These are phyloP conservation scores for Mortierella sp. DNA, from an alignment of 371 early-diverging fungal species.

Conservation along the genomic window DNA sequence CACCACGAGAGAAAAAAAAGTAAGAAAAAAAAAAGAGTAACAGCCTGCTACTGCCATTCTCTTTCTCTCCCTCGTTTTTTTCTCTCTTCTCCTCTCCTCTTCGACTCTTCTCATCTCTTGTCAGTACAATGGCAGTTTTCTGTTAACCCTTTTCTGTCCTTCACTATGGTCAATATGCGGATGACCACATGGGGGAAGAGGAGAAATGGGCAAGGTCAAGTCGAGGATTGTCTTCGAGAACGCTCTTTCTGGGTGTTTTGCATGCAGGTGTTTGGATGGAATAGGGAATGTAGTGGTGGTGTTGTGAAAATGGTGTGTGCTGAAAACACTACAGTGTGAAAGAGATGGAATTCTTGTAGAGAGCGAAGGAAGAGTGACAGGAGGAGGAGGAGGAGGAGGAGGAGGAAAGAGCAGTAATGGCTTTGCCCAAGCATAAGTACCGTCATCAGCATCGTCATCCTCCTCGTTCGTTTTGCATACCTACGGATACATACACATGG, in stretches of 20 bases:
- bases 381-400: background rate
- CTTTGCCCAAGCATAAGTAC: background rate
- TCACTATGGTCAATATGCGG: background rate
- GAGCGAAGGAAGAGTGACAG: background rate
- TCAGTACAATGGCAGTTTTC: background rate
- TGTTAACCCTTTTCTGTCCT: background rate
- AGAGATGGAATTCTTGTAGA: background rate
- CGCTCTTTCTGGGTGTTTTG: background rate
- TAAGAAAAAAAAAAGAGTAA: background rate
- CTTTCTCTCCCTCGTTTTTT: conserved; percentile 5
- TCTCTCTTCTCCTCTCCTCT: background rate
- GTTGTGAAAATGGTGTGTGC: background rate
- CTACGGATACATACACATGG: background rate
- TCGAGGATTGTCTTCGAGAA: background rate
- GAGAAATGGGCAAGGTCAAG: background rate
- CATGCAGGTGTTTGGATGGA: background rate
- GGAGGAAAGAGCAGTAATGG: background rate
- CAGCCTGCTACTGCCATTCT: background rate
- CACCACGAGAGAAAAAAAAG: conserved; percentile 15
- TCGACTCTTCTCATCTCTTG: background rate
- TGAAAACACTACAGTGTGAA: background rate
- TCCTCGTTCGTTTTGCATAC: background rate
- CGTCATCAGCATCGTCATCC: background rate
- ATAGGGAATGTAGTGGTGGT: conserved; percentile 1
- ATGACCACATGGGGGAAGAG: background rate